These are phyloP conservation scores for Noccaea caerulescens DNA, from an alignment of 345 rosid genomes.

Conservation along the genomic window DNA sequence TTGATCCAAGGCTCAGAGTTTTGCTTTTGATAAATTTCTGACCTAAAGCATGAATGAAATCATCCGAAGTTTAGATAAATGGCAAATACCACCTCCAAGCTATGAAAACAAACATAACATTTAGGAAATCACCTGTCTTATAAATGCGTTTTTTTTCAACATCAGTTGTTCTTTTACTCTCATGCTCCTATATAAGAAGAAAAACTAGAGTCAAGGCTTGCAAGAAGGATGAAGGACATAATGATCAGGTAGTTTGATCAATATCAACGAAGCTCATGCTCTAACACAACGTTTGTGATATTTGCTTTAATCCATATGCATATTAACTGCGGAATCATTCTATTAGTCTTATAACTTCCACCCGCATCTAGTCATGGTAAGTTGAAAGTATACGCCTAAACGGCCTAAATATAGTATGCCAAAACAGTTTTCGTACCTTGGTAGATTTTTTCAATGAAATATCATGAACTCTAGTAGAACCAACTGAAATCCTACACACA, in stretches of 20 bases:
- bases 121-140: conserved; percentile 56
- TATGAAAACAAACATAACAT: conserved; percentile 29
- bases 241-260: not conserved
- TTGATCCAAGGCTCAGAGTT: conserved; percentile 47
- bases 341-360: conserved; percentile 1
- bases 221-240: conserved; percentile 27
- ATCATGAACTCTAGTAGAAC: conserved; percentile 47
- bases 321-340: not conserved
- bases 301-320: not conserved
- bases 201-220: conserved; percentile 24
- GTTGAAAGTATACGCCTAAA: conserved; percentile 22
- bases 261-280: conserved; percentile 6
- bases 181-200: conserved; percentile 50
- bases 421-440: conserved; percentile 45
- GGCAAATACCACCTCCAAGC: conserved; percentile 33
- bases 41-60: conserved; percentile 33
- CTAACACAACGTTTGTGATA: conserved; percentile 9
- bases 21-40: conserved; percentile 45
- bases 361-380: conserved; percentile 15
- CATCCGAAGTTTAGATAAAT: conserved; percentile 38
- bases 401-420: conserved; percentile 6
- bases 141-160: conserved; percentile 31
- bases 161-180: conserved; percentile 39
- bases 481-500: conserved; percentile 51
- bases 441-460: conserved; percentile 49